A percentile compares a stretch with the other conserved stretches of the same genome.
phyloP scores from a whole-genome alignment of 2,329 filamentous ascomycete species.

The Fusarium tuaranense region DNA sequence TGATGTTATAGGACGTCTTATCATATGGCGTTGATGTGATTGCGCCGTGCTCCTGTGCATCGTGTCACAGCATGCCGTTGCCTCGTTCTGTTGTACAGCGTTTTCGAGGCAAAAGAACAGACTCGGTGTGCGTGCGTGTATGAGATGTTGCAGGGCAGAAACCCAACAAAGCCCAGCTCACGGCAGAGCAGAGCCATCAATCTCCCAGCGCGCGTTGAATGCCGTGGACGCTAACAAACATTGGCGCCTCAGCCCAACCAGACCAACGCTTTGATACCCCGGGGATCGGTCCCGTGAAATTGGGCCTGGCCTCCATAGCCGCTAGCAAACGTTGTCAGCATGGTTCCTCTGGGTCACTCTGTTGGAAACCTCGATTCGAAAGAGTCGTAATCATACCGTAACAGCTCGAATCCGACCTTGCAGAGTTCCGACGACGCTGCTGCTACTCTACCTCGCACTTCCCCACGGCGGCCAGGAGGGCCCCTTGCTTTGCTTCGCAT shows the following conservation, averaged over 20 bases:
- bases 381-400: not conserved
- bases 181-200: slow-evolving; percentile 13
- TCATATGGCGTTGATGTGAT: not conserved
- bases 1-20: not conserved
- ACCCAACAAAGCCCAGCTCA: not conserved
- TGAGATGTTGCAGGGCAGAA: not conserved
- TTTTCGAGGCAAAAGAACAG: not conserved
- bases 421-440: slow-evolving; percentile 7
- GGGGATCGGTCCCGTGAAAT: slow-evolving; percentile 34
- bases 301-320: slow-evolving; percentile 7
- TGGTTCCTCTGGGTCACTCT: not conserved
- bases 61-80: slow-evolving; percentile 18
- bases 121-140: not conserved
- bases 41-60: not conserved
- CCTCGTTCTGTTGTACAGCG: slow-evolving; percentile 5
- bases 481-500: slow-evolving; percentile 36
- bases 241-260: slow-evolving; percentile 21
- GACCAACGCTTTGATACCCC: slow-evolving; percentile 26
- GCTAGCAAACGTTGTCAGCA: slow-evolving; percentile 1
- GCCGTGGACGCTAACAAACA: slow-evolving; percentile 32
- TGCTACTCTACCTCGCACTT: slow-evolving; percentile 32
- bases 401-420: slow-evolving; percentile 1
- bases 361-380: slow-evolving; percentile 11
- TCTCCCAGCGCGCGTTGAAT: slow-evolving; percentile 13
- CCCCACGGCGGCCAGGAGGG: slow-evolving; percentile 33